Conservation (phyloP, 2,329 filamentous ascomycete species). For the Fusarium circinatum region DNA sequence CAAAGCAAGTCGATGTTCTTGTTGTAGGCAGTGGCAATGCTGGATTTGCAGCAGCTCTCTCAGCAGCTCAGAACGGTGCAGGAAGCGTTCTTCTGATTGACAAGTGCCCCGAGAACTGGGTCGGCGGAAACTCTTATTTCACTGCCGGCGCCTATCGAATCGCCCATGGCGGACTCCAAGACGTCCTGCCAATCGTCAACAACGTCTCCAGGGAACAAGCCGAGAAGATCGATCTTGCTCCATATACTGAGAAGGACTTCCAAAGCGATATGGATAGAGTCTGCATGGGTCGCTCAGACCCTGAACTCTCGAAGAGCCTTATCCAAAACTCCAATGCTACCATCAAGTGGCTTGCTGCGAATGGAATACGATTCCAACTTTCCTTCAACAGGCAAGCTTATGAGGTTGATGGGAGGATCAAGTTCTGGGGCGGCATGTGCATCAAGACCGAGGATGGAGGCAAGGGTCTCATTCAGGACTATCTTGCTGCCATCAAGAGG, state of each 20-base stretch:
- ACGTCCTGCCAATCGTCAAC: constrained; percentile 12
- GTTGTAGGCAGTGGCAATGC: constrained; percentile 22
- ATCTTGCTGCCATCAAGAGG: constrained; percentile 4
- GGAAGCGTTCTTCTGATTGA: not conserved
- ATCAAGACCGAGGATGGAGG: constrained; percentile 20
- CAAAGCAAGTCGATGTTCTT: not conserved
- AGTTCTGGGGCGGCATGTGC: constrained; percentile 13
- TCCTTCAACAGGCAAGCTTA: constrained; percentile 19
- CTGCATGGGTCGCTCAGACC: constrained; percentile 21
- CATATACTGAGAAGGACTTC: constrained; percentile 5
- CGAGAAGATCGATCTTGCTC: constrained; percentile 3
- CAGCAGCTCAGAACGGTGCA: constrained; percentile 6
- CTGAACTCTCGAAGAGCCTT: not conserved
- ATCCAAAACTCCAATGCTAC: constrained; percentile 11
- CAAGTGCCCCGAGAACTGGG: constrained; percentile 17
- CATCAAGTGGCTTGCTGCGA: constrained; percentile 13
- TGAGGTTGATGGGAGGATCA: constrained; percentile 5
- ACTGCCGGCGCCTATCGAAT: constrained; percentile 20
- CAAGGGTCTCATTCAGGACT: constrained; percentile 11
- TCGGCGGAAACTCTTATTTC: constrained; percentile 13
- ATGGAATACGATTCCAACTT: constrained; percentile 11
- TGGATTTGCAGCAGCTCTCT: constrained; percentile 15
- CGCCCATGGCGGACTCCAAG: not conserved
- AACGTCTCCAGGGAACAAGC: constrained; percentile 9
- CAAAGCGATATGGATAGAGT: constrained; percentile 11